A percentile compares a stretch with the other conserved stretches of the same genome.
Conservation (phyloP, 2,329 filamentous ascomycete species). For the Arthrobotrys pseudoclavata region DNA sequence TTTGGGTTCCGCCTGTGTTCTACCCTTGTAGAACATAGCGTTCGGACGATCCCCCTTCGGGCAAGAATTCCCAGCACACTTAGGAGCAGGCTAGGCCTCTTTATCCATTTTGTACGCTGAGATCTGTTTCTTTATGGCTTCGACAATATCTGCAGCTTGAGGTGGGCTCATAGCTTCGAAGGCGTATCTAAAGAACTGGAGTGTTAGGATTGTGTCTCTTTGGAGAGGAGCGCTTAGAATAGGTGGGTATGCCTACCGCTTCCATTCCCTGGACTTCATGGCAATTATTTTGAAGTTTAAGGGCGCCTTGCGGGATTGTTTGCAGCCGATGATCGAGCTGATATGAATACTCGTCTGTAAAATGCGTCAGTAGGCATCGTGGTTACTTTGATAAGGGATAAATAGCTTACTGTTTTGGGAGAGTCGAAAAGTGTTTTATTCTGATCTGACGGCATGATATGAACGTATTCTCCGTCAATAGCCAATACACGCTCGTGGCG, state of each 20-base stretch:
- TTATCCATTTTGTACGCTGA: conserved; percentile 71
- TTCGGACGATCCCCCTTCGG: background rate
- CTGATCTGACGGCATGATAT: conserved; percentile 80
- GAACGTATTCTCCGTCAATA: conserved; percentile 87
- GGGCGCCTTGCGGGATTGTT: conserved; percentile 83
- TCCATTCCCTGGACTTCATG: conserved; percentile 61
- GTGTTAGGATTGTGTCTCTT: conserved; percentile 1
- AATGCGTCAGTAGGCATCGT: background rate
- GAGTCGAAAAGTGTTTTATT: conserved; percentile 76
- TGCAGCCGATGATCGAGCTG: conserved; percentile 83
- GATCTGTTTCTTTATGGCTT: conserved; percentile 81
- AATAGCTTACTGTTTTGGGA: conserved; percentile 72
- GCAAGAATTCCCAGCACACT: background rate
- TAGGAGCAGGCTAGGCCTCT: conserved; percentile 36
- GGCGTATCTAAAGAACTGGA: conserved; percentile 78
- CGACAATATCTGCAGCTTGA: conserved; percentile 83
- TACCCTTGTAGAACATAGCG: background rate
- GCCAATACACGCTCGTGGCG: conserved; percentile 78
- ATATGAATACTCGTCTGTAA: conserved; percentile 80
- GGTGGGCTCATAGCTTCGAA: conserved; percentile 81
- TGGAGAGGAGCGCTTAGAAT: background rate
- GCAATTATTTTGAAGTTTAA: conserved; percentile 77
- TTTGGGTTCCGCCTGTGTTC: background rate
- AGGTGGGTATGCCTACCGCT: conserved; percentile 37
- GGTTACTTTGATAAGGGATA: background rate